Evolutionary conservation across 306 rosid species (phyloP).

Genomic region (Vigna nakashimae): DNA sequence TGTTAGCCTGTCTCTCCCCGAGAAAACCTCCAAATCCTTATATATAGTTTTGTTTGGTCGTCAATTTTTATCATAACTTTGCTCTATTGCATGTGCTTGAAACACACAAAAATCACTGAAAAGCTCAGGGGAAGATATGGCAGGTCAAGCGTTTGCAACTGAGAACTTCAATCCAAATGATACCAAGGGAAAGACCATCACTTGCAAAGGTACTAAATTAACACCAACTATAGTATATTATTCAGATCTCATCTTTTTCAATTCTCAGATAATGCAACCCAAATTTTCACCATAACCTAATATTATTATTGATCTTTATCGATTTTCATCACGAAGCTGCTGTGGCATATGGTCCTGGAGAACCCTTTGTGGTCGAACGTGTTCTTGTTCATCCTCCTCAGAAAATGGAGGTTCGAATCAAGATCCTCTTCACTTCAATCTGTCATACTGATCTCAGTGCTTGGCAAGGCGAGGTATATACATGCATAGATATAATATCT

Average conservation of each 20-base stretch:
- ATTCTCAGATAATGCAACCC: neutral
- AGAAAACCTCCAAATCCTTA: neutral
- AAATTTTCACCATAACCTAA: neutral
- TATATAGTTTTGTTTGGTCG: neutral
- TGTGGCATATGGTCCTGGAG: constrained; percentile 70
- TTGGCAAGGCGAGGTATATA: constrained; percentile 73
- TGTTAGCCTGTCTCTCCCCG: neutral
- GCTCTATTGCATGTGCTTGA: no score
- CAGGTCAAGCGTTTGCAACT: constrained; percentile 11
- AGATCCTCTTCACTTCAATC: constrained; percentile 77
- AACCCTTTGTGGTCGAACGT: constrained; percentile 68
- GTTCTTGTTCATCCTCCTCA: constrained; percentile 78
- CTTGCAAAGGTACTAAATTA: constrained; percentile 65
- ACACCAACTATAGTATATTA: neutral
- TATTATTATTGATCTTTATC: neutral
- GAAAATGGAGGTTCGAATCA: constrained; percentile 82
- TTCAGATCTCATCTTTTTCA: neutral
- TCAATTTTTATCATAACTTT: neutral
- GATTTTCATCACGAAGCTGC: constrained; percentile 59
- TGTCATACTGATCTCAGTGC: constrained; percentile 86
- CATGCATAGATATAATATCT: neutral
- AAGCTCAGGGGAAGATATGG: constrained; percentile 27
- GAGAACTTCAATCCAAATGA: constrained; percentile 38
- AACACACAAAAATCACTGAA: neutral
- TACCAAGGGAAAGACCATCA: constrained; percentile 65